phyloP scores from a whole-genome alignment of 331 rosid species.

The Quercus phellos region DNA sequence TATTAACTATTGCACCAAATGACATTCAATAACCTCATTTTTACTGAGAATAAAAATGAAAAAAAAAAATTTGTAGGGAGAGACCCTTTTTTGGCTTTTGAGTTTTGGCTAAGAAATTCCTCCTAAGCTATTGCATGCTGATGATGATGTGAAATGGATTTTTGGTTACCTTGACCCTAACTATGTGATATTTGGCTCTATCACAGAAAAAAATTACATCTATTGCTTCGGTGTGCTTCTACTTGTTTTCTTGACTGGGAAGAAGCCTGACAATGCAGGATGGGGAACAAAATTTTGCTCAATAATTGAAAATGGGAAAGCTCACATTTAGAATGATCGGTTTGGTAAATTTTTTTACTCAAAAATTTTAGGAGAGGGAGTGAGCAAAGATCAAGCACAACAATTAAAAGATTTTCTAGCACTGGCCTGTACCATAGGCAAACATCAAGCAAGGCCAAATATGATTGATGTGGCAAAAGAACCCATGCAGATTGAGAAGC shows the following conservation, averaged over 20 bases:
- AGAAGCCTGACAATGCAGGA: neutral
- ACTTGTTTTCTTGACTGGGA: slow-evolving; percentile 10
- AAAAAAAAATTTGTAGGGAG: too few species aligned
- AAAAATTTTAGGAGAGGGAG: neutral
- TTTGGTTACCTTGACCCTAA: neutral
- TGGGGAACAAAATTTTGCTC: neutral
- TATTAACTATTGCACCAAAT: too few species aligned
- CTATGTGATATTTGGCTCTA: neutral
- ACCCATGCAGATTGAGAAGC: neutral
- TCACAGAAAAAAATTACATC: neutral
- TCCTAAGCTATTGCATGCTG: neutral
- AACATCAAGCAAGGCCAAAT: neutral
- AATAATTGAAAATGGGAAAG: neutral
- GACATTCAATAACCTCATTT: too few species aligned
- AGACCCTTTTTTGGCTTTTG: too few species aligned
- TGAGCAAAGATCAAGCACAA: neutral
- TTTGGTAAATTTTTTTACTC: neutral
- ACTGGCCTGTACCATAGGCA: neutral
- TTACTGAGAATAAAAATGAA: too few species aligned
- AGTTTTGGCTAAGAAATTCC: neutral
- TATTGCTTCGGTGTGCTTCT: slow-evolving; percentile 19
- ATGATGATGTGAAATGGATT: neutral
- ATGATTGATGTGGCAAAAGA: neutral
- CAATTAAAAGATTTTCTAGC: neutral
- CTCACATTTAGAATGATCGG: neutral